phyloP scores from a whole-genome alignment of 805 yeast genomes.

The Candida fluviatilis region DNA sequence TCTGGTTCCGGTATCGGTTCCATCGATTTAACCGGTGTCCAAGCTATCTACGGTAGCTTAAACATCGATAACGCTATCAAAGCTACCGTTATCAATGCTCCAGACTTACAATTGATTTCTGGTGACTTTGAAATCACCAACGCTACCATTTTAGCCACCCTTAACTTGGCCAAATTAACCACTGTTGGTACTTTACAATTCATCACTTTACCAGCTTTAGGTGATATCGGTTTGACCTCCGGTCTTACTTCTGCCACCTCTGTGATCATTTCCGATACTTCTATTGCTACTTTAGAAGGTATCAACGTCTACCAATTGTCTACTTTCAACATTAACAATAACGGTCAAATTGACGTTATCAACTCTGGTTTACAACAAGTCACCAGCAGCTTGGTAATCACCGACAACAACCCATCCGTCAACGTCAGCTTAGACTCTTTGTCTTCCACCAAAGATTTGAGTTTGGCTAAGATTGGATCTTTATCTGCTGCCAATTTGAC shows the following conservation, averaged over 20 bases:
- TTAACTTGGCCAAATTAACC: conserved; percentile 74
- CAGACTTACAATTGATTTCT: conserved; percentile 68
- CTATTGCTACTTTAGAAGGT: conserved; percentile 65
- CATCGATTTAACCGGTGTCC: conserved; percentile 68
- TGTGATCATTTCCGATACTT: conserved; percentile 70
- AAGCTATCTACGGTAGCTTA: conserved; percentile 76
- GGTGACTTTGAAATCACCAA: conserved; percentile 60
- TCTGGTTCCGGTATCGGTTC: conserved; percentile 55
- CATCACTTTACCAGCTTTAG: conserved; percentile 83
- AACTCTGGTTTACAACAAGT: conserved; percentile 72
- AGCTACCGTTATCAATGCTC: conserved; percentile 70
- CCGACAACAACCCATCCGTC: conserved; percentile 80
- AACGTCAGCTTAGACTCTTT: conserved; percentile 66
- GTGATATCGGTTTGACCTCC: conserved; percentile 56
- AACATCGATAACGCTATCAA: conserved; percentile 59
- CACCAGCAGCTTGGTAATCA: conserved; percentile 68
- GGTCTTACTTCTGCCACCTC: conserved; percentile 73
- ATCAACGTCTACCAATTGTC: conserved; percentile 45
- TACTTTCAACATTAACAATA: conserved; percentile 84
- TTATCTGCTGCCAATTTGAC: conserved; percentile 67
- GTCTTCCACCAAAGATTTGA: conserved; percentile 82
- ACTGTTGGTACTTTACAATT: conserved; percentile 78
- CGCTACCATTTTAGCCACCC: conserved; percentile 61
- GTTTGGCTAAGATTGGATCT: conserved; percentile 75
- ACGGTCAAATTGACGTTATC: conserved; percentile 67